A percentile compares a stretch with the other conserved stretches of the same genome.
phyloP scores from a whole-genome alignment of 2,329 filamentous ascomycete genomes.

The Calycina herbarum region DNA sequence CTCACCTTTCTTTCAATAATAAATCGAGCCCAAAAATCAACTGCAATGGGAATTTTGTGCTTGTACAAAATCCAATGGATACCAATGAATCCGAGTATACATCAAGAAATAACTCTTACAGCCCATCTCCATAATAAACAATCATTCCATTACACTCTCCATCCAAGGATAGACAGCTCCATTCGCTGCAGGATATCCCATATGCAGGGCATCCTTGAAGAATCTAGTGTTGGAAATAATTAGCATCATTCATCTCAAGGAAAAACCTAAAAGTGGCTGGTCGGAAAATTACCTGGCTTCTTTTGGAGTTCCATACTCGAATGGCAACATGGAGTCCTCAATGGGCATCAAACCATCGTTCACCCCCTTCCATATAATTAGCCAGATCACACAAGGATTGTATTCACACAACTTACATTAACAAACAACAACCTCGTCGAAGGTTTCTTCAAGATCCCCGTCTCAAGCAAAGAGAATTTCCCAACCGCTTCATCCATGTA shows the following conservation, averaged over 20 bases:
- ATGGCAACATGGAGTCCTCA: conserved; percentile 64
- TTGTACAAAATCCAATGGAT: not conserved
- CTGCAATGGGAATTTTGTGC: no score
- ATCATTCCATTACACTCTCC: conserved; percentile 47
- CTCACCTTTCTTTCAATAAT: no score
- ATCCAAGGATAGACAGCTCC: conserved; percentile 60
- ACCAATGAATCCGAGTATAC: not conserved
- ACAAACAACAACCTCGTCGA: conserved; percentile 59
- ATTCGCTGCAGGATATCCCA: conserved; percentile 67
- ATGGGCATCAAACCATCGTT: conserved; percentile 67
- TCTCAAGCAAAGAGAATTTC: conserved; percentile 63
- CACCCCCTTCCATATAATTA: conserved; percentile 47
- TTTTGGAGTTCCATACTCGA: conserved; percentile 65
- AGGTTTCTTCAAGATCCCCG: conserved; percentile 55
- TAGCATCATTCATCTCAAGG: not conserved
- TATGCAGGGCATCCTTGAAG: conserved; percentile 61
- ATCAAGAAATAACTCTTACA: not conserved
- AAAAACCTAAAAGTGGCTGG: not conserved
- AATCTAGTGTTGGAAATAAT: conserved; percentile 39
- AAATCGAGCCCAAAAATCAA: no score
- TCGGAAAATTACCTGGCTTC: conserved; percentile 51
- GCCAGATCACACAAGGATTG: not conserved
- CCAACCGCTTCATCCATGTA: conserved; percentile 55
- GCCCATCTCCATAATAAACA: not conserved
- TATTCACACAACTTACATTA: conserved; percentile 47